phyloP scores from a whole-genome alignment of 257 asterid genomes.

The Salvia rosmarinus region DNA sequence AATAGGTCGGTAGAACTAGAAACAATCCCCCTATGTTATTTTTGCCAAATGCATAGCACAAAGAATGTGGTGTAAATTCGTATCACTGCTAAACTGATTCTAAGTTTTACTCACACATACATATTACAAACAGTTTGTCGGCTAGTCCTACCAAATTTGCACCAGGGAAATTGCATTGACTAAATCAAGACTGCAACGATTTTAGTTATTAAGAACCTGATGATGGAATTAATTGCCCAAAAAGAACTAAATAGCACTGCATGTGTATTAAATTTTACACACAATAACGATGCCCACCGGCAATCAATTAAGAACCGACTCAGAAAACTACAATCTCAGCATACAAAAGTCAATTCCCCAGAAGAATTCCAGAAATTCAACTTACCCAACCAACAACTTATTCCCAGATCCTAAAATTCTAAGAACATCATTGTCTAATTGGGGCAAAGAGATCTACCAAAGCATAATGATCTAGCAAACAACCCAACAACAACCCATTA shows the following conservation, averaged over 20 bases:
- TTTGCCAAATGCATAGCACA: neutral
- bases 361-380: no score
- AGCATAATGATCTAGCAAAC: neutral
- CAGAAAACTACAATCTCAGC: no score
- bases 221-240: neutral
- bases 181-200: neutral
- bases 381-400: constrained; percentile 1
- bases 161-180: neutral
- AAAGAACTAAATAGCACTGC: neutral
- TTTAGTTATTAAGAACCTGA: neutral
- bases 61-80: neutral
- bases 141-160: neutral
- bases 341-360: no score
- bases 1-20: no score
- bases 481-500: neutral
- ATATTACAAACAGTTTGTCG: neutral
- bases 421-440: no score
- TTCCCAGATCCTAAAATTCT: constrained; percentile 20
- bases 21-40: neutral
- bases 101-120: neutral
- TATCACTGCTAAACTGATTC: no score
- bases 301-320: no score
- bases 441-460: neutral
- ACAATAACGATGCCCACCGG: neutral
- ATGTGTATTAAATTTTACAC: neutral